These are phyloP conservation scores for Croton laevigatus DNA, from an alignment of 441 rosid species.

Conservation along the genomic window DNA sequence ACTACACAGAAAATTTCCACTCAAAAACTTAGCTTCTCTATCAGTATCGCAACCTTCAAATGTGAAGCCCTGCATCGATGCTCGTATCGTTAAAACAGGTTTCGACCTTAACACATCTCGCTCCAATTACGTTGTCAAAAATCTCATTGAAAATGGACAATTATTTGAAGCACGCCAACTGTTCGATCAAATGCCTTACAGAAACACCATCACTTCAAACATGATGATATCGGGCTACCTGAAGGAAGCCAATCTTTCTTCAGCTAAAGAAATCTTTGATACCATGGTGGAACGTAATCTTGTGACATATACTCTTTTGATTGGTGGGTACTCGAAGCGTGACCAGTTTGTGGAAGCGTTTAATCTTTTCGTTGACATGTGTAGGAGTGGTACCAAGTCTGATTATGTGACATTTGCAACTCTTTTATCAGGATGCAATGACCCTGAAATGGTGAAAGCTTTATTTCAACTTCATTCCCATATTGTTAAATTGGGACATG, in stretches of 20 bases:
- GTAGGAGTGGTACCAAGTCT: slow-evolving; percentile 36
- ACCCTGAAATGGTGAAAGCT: slow-evolving; percentile 23
- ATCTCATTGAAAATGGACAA: slow-evolving; percentile 36
- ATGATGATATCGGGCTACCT: slow-evolving; percentile 64
- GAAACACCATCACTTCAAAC: slow-evolving; percentile 60
- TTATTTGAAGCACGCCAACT: slow-evolving; percentile 52
- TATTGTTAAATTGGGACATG: slow-evolving; percentile 50
- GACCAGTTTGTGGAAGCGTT: slow-evolving; percentile 53
- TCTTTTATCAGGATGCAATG: slow-evolving; percentile 58
- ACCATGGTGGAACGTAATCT: slow-evolving; percentile 49
- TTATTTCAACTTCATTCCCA: slow-evolving; percentile 59
- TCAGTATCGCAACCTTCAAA: slow-evolving; percentile 13
- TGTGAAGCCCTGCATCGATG: slow-evolving; percentile 38
- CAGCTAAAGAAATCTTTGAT: slow-evolving; percentile 55
- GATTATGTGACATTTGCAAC: slow-evolving; percentile 76
- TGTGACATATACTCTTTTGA: slow-evolving; percentile 81
- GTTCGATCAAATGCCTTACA: slow-evolving; percentile 74
- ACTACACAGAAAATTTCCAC: slow-evolving; percentile 16
- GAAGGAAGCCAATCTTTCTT: slow-evolving; percentile 43
- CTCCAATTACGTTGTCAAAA: slow-evolving; percentile 45
- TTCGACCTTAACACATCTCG: slow-evolving; percentile 61
- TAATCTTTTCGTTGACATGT: slow-evolving; percentile 54
- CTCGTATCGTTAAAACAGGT: slow-evolving; percentile 69
- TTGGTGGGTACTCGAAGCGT: slow-evolving; percentile 57
- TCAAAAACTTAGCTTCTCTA: slow-evolving; percentile 24